These are phyloP conservation scores for Venustampulla echinocandica DNA, from an alignment of 495 filamentous ascomycete genomes.

Conservation along the genomic window DNA sequence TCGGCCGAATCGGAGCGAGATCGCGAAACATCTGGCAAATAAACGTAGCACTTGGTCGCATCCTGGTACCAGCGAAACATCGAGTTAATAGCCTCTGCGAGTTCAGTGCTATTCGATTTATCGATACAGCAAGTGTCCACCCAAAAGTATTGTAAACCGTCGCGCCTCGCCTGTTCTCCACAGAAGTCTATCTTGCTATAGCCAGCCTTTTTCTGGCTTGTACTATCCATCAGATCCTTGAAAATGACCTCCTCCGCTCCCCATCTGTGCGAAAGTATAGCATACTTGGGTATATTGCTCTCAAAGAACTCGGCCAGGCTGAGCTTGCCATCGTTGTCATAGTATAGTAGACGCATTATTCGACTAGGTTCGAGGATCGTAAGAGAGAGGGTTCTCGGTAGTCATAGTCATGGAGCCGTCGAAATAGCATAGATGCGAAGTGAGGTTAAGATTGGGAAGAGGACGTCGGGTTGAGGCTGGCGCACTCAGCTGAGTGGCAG, in stretches of 20 bases:
- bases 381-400: conserved; percentile 10
- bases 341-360: conserved; percentile 10
- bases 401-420: conserved; percentile 5
- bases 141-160: conserved; percentile 13
- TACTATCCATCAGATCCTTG: conserved; percentile 6
- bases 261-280: conserved; percentile 16
- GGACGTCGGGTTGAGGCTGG: conserved; percentile 14
- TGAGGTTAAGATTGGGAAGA: conserved; percentile 7
- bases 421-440: conserved; percentile 13
- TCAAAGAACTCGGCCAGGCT: conserved; percentile 5
- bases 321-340: conserved; percentile 4
- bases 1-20: not conserved
- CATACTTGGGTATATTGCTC: conserved; percentile 14
- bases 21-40: conserved; percentile 19
- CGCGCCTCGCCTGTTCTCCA: conserved; percentile 21
- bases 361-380: conserved; percentile 12
- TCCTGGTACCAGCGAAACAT: conserved; percentile 5
- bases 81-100: not conserved
- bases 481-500: conserved; percentile 15
- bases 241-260: conserved; percentile 7
- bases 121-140: not conserved
- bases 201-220: conserved; percentile 18
- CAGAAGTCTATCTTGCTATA: conserved; percentile 27
- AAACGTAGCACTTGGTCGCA: conserved; percentile 22
- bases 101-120: not conserved